Evolutionary conservation across 192 early-diverging fungal species (phyloP).

Genomic region (Entomortierella parvispora): DNA sequence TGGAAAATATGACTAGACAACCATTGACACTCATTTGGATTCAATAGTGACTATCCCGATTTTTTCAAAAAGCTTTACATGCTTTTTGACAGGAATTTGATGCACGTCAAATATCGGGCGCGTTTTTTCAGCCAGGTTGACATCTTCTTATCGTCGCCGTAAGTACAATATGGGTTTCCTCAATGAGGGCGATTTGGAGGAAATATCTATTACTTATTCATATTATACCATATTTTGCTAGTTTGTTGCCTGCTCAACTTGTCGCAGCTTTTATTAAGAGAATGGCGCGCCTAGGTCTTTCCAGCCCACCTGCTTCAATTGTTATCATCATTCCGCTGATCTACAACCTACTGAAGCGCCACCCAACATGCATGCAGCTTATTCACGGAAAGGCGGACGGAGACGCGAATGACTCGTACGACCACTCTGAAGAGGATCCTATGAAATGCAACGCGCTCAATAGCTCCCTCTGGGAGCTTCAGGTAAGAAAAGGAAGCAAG

Average conservation of each 20-base stretch:
- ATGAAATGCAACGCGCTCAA: slow-evolving; percentile 82
- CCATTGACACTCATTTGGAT: background rate
- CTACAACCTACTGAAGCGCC: slow-evolving; percentile 91
- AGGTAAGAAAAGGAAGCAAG: slow-evolving; percentile 12
- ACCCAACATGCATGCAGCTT: slow-evolving; percentile 88
- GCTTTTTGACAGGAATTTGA: slow-evolving; percentile 87
- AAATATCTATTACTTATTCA: background rate
- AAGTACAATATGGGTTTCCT: slow-evolving; percentile 48
- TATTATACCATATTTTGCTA: slow-evolving; percentile 24
- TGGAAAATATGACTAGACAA: background rate
- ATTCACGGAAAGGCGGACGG: slow-evolving; percentile 76
- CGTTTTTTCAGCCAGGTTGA: slow-evolving; percentile 94
- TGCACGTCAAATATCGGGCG: slow-evolving; percentile 95
- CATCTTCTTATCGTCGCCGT: slow-evolving; percentile 88
- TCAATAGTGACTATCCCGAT: slow-evolving; percentile 90
- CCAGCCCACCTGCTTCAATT: slow-evolving; percentile 86
- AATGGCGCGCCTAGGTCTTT: slow-evolving; percentile 83
- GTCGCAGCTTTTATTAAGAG: slow-evolving; percentile 95
- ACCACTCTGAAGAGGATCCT: slow-evolving; percentile 74
- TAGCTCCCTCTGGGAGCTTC: slow-evolving; percentile 94
- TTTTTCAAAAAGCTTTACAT: slow-evolving; percentile 96
- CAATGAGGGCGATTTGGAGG: background rate
- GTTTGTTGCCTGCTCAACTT: slow-evolving; percentile 88
- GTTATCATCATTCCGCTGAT: slow-evolving; percentile 90
- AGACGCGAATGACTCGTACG: slow-evolving; percentile 61